Base-by-base conservation (phyloP, 495 filamentous ascomycete genomes). In the Neurospora sp. region DNA sequence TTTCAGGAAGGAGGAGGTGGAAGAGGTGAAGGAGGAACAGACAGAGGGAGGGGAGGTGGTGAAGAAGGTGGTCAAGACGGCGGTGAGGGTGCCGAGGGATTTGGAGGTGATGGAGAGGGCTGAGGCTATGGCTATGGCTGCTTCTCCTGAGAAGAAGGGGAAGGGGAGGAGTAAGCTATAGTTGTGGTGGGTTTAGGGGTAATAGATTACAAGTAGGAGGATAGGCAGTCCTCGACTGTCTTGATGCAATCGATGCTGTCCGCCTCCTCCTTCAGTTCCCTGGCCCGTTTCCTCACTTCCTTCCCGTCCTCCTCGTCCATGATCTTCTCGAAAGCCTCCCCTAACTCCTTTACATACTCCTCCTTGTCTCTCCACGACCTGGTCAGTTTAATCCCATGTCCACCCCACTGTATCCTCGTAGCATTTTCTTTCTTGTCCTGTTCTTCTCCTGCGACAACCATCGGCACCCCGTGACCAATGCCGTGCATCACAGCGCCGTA, bases 1-100 rank as follows among this genome's bases (percentile, higher is more conserved):
- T 39, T 92, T 94, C 76, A 77, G 77, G 40, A 89, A 88, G 75
- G 87, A 84, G 2, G 85, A 85, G 42, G 84, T 84, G n/a, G 83
- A 80, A 41, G 82, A 88, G 69, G 79, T 91, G 3, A 85, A 87
- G 70, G 83, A 92, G 4, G 45, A 53, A 48, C 45, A 53, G 4
- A 53, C 45, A 6, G 45, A 53, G 20, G 81, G 81, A 40, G 82
- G 80, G 79, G 86, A 83, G 76, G 84, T 84, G 72, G 87, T 91
- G 71, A 79, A 87, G 20, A 73, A 84, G 12, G 79, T 76, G 10
- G 82, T 82, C 69, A 79, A 83, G 72, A 81, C 77, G 73, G 76
- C 75, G 22, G 69, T 61, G 53, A 61, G 53, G 53, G 53, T 61
- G 37, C 78, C 77, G 37, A 45, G 74, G 68, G 72, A 77, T 10